Base-by-base conservation (phyloP, 1,284 basidiomycete species). In the Coniferiporia sulphurascens region DNA sequence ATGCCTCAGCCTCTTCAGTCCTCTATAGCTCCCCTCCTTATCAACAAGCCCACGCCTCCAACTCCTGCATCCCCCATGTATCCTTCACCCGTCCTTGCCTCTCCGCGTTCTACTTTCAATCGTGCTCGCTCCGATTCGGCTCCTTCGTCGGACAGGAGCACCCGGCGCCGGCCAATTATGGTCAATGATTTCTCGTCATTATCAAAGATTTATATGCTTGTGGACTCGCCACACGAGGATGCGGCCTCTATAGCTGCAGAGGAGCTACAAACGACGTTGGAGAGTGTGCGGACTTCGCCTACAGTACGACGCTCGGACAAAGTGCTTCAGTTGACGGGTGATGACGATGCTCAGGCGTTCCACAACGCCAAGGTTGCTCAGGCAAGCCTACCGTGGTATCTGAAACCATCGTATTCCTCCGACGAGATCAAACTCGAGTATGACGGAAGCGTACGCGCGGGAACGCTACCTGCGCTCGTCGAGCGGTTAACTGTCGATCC, bases 391-490 rank as follows among this genome's bases (percentile, higher is more conserved):
- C 86, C 87, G 1, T 84, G 84, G 81, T 89, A 83, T 72, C 77
- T 93, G 49, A 82, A 81, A 41, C 82, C 86, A 1, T 78, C 79
- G 60, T 85, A 87, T 68, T 68, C 64, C 2, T 70, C 76, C 1
- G 76, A 82, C 58, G 77, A 86, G 63, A 76, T 92, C 59, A 76
- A 83, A 60, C 64, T 82, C 22, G 80, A 85, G 57, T 71, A 74
- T 38, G 83, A 85, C 56, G 81, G 86, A 19, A 72, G 72, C 43
- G 80, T 92, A 55, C 79, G 80, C 55, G 81, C 78, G 38, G 91
- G 87, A 1, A 88, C 87, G 0, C 69, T 91, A 22, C 73, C 77
- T 6, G 90, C 88, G 5, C 74, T 94, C 49, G 79, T 91, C 17
- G 89, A 90, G 67, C 77, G 82, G 43, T 72, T 93, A 50, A 84